Evolutionary conservation across 176 grass and related monocot species (phyloP), one percentile per base, ranked within the genome.

Genomic region (Luzula sylvatica): DNA sequence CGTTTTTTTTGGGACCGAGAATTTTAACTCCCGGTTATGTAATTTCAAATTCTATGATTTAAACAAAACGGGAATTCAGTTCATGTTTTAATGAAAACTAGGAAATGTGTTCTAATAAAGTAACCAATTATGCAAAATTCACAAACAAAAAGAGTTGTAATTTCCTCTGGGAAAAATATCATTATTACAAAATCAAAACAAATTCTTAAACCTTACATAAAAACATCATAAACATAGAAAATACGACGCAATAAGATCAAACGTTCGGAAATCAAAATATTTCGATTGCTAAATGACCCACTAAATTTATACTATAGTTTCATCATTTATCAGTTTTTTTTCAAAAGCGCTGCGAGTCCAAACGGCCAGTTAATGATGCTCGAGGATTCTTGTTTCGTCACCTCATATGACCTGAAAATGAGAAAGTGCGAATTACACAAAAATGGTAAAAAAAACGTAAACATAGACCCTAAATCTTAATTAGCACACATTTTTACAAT

Each of bases 311-410:
- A 27, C 20, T 8, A 46, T 4, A 35, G 4, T 42, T 41, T 9
- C 22, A 59, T 65, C 29, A 35, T 20, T 78, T 46, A 88, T 27
- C 78, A 78, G 19, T 82, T 61, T 50, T 82, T 76, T 76, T 95
- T 83, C 23, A 88, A 23, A 58, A 95, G 17, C 21, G 76, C 73
- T 35, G 83, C 80, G 63, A 88, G 55, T 28, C 89, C 89, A 50
- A 95, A 16, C 2, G 70, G 70, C 89, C 67, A 95, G 28, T 78
- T 80, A 20, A 84, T 82, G 39, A 48, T 78, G 13, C 47, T 52
- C 7, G 77, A 26, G 19, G 28, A 49, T 58, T 85, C 76, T 49
- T 78, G 76, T 44, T 68, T 70, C 11, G 73, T 50, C 11, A 26
- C 54, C 56, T 85, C 87, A 0, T 79, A 88, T 30, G 83, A 66